Percentiles rank a stretch among this genome's conserved stretches.
These are phyloP conservation scores for Malus sylvestris DNA, from an alignment of 306 rosid genomes.

Conservation along the genomic window DNA sequence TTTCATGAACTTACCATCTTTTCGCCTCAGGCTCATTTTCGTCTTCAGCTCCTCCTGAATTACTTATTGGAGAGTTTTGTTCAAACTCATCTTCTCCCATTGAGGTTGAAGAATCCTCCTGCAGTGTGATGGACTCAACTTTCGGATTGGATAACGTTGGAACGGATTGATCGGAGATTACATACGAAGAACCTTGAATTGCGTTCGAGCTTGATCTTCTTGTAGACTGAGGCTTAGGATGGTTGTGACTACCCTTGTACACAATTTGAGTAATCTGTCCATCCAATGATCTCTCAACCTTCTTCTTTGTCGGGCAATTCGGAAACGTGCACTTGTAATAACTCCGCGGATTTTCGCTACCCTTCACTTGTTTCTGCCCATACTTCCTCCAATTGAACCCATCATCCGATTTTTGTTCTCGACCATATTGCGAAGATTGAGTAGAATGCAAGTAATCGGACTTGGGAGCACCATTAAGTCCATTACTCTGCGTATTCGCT, in stretches of 20 bases:
- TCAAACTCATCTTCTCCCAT: conserved; percentile 67
- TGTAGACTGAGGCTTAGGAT: conserved; percentile 71
- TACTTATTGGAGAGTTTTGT: conserved; percentile 56
- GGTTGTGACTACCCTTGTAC: conserved; percentile 83
- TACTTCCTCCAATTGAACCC: conserved; percentile 95
- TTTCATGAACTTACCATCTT: conserved; percentile 50
- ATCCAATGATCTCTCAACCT: conserved; percentile 76
- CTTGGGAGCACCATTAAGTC: conserved; percentile 5
- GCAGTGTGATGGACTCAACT: conserved; percentile 32
- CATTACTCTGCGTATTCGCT: conserved; percentile 21
- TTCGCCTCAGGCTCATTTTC: conserved; percentile 66
- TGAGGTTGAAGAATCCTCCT: conserved; percentile 70
- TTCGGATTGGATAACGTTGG: conserved; percentile 35
- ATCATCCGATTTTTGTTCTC: conserved; percentile 67
- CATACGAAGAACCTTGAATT: conserved; percentile 44
- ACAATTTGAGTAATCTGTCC: conserved; percentile 93
- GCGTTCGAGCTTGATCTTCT: conserved; percentile 45
- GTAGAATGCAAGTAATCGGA: conserved; percentile 25
- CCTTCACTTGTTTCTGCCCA: conserved; percentile 94
- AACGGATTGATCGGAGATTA: conserved; percentile 47
- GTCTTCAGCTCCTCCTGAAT: conserved; percentile 44
- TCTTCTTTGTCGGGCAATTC: conserved; percentile 72
- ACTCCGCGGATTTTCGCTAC: conserved; percentile 88
- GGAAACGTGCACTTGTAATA: conserved; percentile 79
- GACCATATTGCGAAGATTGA: conserved; percentile 27